Conservation (phyloP, 2,329 filamentous ascomycete species). For the Colletotrichum zoysiae region DNA sequence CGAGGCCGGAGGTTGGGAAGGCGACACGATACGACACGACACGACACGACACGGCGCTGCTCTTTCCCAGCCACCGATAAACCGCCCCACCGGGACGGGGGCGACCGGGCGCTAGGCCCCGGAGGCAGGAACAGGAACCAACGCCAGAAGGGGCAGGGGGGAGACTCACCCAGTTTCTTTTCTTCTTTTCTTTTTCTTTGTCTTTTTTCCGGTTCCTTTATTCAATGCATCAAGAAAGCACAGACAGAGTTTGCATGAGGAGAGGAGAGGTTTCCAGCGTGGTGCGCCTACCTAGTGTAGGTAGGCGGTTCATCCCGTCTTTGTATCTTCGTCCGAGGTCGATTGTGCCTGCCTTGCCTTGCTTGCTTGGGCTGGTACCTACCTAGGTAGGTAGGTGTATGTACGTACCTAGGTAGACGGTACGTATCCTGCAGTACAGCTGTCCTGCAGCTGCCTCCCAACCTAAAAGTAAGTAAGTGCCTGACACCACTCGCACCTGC, state of each 20-base stretch:
- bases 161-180: constrained; percentile 5
- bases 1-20: constrained; percentile 33
- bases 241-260: background rate
- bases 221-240: background rate
- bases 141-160: constrained; percentile 24
- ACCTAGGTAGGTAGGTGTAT: no score
- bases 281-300: background rate
- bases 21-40: background rate
- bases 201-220: no score
- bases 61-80: constrained; percentile 35
- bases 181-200: background rate
- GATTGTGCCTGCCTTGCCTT: no score
- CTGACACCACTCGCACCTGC: background rate
- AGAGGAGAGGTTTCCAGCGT: background rate
- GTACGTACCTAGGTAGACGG: background rate
- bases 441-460: constrained; percentile 32
- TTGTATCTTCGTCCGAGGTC: constrained; percentile 17
- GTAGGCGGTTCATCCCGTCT: constrained; percentile 27
- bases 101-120: constrained; percentile 28
- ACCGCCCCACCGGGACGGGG: constrained; percentile 7
- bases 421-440: constrained; percentile 38
- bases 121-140: constrained; percentile 37
- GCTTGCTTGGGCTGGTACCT: no score
- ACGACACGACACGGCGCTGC: constrained; percentile 18
- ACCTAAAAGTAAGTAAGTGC: constrained; percentile 16